Percentiles rank a stretch among this genome's conserved stretches.
These are phyloP conservation scores for Eimeria maxima DNA, from an alignment of 169 alveolate genomes.

Conservation along the genomic window DNA sequence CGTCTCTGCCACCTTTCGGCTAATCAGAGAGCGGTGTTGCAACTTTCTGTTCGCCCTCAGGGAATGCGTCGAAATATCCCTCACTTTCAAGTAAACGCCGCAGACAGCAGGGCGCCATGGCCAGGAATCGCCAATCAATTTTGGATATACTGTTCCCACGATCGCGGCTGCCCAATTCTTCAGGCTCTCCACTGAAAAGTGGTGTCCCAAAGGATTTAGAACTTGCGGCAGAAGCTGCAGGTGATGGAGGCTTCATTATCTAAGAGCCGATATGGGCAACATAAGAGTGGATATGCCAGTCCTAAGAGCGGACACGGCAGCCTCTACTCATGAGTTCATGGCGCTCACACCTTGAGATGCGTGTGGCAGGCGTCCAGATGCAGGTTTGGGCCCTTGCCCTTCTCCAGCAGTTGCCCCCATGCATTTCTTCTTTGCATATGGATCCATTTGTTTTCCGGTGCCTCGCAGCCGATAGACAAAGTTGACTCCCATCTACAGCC, in stretches of 20 bases:
- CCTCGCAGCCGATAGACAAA: neutral
- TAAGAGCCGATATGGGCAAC: too few relatives aligned
- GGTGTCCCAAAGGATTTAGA: neutral
- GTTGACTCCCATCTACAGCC: neutral
- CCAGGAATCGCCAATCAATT: neutral
- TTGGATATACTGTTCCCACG: neutral
- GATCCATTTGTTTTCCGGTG: neutral
- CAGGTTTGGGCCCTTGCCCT: neutral
- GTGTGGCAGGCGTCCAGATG: neutral
- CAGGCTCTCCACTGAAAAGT: neutral
- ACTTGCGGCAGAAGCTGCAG: neutral
- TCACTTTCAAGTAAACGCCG: conserved; percentile 60
- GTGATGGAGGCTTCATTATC: neutral
- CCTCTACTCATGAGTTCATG: neutral
- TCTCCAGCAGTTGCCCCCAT: neutral
- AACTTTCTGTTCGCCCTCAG: conserved; percentile 31
- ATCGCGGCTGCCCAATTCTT: neutral
- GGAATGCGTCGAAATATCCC: conserved; percentile 63
- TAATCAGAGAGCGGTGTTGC: neutral
- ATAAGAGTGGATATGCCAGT: neutral
- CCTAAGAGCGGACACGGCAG: neutral
- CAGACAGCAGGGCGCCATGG: neutral
- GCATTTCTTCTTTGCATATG: neutral
- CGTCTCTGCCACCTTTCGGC: neutral
- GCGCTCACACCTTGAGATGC: neutral